phyloP scores from a whole-genome alignment of 208 protist genomes.

The Leishmania tarentolae region DNA sequence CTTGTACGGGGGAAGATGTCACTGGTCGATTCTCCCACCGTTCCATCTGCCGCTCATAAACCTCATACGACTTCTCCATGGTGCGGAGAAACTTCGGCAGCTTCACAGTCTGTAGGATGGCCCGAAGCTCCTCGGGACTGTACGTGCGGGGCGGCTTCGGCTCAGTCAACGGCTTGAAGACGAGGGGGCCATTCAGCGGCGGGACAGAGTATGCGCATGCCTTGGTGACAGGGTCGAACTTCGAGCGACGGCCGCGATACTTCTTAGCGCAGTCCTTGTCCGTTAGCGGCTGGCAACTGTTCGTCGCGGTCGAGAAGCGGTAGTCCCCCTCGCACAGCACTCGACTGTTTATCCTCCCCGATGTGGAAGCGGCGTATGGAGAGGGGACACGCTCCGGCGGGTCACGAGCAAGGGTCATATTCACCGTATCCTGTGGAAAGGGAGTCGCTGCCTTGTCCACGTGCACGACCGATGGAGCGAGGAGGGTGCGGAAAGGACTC shows the following conservation, averaged over 20 bases:
- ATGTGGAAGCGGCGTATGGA: constrained; percentile 21
- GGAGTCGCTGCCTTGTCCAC: constrained; percentile 14
- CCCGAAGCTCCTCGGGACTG: constrained; percentile 21
- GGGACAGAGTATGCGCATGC: constrained; percentile 14
- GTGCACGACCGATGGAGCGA: constrained; percentile 13
- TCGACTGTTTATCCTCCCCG: constrained; percentile 16
- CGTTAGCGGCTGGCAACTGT: constrained; percentile 22
- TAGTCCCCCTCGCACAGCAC: constrained; percentile 32
- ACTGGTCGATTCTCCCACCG: background rate
- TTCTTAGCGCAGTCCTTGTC: constrained; percentile 26
- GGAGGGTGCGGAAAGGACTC: constrained; percentile 26
- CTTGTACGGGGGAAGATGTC: too few relatives aligned
- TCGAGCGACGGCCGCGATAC: constrained; percentile 22
- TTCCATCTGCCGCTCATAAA: background rate
- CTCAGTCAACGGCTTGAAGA: constrained; percentile 15
- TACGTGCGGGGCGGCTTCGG: constrained; percentile 22
- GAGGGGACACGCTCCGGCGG: constrained; percentile 23
- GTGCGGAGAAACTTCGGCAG: constrained; percentile 30
- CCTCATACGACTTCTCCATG: constrained; percentile 22
- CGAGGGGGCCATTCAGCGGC: constrained; percentile 25
- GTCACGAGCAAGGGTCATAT: constrained; percentile 21
- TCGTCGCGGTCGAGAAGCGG: constrained; percentile 21
- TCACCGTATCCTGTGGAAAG: constrained; percentile 11
- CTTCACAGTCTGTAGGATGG: constrained; percentile 9
- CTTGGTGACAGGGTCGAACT: constrained; percentile 17